A percentile compares a stretch with the other conserved stretches of the same genome.
These are phyloP conservation scores for Citrus mangshanensis DNA, from an alignment of 345 rosid species.

Conservation along the genomic window DNA sequence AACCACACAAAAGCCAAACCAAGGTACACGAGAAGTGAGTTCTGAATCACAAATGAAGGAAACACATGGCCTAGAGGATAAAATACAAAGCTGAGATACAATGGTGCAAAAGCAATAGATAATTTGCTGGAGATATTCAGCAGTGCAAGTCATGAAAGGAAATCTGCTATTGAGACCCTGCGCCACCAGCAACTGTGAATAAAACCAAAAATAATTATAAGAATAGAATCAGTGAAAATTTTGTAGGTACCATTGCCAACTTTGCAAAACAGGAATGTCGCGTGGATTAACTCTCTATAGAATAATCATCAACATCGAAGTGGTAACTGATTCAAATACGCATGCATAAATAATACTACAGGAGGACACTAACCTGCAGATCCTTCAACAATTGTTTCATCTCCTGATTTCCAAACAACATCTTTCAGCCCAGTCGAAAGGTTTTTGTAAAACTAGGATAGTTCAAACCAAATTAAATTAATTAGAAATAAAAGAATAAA, in stretches of 20 bases:
- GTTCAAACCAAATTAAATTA: constrained; percentile 1
- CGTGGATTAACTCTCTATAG: not conserved
- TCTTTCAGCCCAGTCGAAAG: constrained; percentile 88
- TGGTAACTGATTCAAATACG: not conserved
- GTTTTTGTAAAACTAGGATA: constrained; percentile 70
- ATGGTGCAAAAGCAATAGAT: not conserved
- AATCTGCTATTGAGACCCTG: not conserved
- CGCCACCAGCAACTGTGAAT: not conserved
- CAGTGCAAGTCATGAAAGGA: not conserved
- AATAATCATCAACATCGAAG: not conserved
- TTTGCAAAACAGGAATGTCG: not conserved
- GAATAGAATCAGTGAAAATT: not conserved
- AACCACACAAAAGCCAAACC: not conserved
- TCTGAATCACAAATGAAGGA: not conserved
- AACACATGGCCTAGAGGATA: not conserved
- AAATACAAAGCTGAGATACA: not conserved
- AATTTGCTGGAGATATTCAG: not conserved
- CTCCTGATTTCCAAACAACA: constrained; percentile 83
- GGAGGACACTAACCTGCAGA: constrained; percentile 1
- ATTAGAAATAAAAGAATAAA: not conserved
- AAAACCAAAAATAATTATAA: not conserved
- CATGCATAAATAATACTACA: not conserved
- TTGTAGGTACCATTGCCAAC: not conserved
- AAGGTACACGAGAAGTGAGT: not conserved
- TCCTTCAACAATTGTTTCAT: constrained; percentile 51